Evolutionary conservation across 2,329 filamentous ascomycete genomes (phyloP), one percentile per base, ranked within the genome.

Genomic region (Daldinia sp.): DNA sequence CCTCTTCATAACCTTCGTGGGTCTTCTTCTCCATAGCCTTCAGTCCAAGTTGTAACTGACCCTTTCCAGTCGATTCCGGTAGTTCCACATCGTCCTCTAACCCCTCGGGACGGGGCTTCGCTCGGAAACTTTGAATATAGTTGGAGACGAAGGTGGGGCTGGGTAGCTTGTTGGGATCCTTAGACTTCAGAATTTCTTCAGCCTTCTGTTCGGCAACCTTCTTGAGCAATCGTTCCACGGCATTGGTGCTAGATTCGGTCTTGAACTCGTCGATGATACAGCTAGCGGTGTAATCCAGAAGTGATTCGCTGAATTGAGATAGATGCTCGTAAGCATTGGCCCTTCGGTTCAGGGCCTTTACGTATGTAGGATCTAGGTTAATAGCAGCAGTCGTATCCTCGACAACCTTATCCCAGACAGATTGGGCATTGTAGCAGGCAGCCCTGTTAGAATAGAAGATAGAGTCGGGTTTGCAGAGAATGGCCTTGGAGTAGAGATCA

Each of bases 391-490:
- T 98, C 63, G 96, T 98, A 79, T 99, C 96, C 77, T 97, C 95
- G 70, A 99, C 92, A 65, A 98, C 96, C 85, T 96, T 95, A 56
- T 97, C 92, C 94, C 95, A 99, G 76, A 97, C 88, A 72, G 89
- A 90, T 78, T 96, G 89, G 73, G 96, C 94, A 80, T 97, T 98
- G 85, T 94, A 97, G 87, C 96, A 99, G 61, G 96, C 96, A 65
- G 96, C 96, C 75, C 96, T 92, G 87, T 99, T 99, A 72, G 96
- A 98, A 87, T 97, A 99, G 87, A 96, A 99, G 80, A 99, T 94
- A 35, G 96, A 94, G 78, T 99, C 96, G 65, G 94, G 92, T 84
- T 96, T 97, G 91, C 96, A 98, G 58, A 98, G 85, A 76, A 99
- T 97, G 57, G 96, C 96, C 84, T 97, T 93, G 73, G 93, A 93